Evolutionary conservation across 805 yeast species (phyloP), one percentile per base, ranked within the genome.

Genomic region (Schwanniomyces occidentalis): DNA sequence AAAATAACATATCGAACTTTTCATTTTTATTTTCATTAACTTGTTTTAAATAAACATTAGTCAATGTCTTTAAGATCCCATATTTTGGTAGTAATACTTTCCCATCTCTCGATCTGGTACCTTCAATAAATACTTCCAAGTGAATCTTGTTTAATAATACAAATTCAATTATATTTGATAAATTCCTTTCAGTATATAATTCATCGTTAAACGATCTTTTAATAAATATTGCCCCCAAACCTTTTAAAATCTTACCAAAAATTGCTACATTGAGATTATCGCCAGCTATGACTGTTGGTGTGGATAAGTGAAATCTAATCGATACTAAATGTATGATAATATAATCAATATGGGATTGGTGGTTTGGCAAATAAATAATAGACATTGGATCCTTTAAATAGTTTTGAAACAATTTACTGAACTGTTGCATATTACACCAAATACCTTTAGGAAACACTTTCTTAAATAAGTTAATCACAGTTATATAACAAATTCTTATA

Each of bases 41-140:
- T 32, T 78, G 78, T 15, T 65, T 53, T 17, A 67, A 48, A 22
- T 73, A 65, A 10, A 76, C 63, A 37, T 73, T 73, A 22, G 71
- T 57, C 27, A 78, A 60, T 29, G 69, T 71, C 51, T 78, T 78
- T 42, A 78, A 63, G 30, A 78, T 72, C 5, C 85, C 85, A 48
- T 74, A 76, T 49, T 78, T 79, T 9, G 85, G 85, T 16, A 78
- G 63, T 15, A 79, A 62, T 21, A 78, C 58, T 48, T 79, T 79
- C n/a, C 85, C 85, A 41, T 79, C 78, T 39, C 85, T 63, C 2
- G 83, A 77, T 24, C 85, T 66, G 1, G 82, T 76, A n/a, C 85
- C 85, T 52, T 78, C 85, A 32, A 78, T 74, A 45, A 78, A 78
- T 40, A 80, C 77, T 48, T 79, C 83, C 41, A 78, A 60, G 43